Evolutionary conservation across 495 filamentous ascomycete species (phyloP).

Genomic region (Stereocaulon alpinum): DNA sequence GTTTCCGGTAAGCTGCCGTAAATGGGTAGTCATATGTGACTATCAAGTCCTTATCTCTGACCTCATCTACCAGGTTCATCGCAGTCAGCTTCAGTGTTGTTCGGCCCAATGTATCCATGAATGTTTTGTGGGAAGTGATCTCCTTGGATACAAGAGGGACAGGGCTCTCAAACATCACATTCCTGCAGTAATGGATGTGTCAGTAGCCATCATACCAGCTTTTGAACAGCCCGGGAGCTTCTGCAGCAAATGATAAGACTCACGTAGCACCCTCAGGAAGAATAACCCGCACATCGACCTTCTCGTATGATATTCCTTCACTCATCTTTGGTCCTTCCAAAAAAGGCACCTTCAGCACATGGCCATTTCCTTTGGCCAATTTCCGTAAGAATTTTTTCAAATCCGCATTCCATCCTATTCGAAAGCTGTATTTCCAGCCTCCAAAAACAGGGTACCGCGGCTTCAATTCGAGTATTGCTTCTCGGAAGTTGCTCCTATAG

Average conservation of each 20-base stretch:
- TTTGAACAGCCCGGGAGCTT: slow-evolving; percentile 24
- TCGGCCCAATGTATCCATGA: slow-evolving; percentile 87
- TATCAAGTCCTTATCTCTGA: slow-evolving; percentile 66
- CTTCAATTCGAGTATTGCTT: slow-evolving; percentile 77
- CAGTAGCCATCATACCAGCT: neutral
- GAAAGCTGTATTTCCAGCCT: slow-evolving; percentile 95
- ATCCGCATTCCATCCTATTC: slow-evolving; percentile 86
- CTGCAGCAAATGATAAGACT: slow-evolving; percentile 31
- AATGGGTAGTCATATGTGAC: slow-evolving; percentile 83
- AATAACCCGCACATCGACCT: slow-evolving; percentile 68
- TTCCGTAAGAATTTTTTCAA: slow-evolving; percentile 64
- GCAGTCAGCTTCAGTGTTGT: slow-evolving; percentile 73
- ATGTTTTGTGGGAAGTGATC: slow-evolving; percentile 63
- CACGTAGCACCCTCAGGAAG: slow-evolving; percentile 87
- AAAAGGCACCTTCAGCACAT: slow-evolving; percentile 91
- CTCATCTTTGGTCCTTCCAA: slow-evolving; percentile 77
- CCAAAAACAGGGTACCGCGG: slow-evolving; percentile 91
- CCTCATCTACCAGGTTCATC: slow-evolving; percentile 78
- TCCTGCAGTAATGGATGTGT: slow-evolving; percentile 33
- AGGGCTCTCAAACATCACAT: slow-evolving; percentile 55
- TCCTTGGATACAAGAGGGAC: slow-evolving; percentile 45
- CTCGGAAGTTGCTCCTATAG: slow-evolving; percentile 64
- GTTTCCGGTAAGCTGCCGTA: slow-evolving; percentile 70
- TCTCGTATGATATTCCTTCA: slow-evolving; percentile 79
- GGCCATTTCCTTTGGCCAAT: slow-evolving; percentile 46